Percentiles rank a stretch among this genome's conserved stretches.
These are phyloP conservation scores for Syzygium oleosum DNA, from an alignment of 345 rosid genomes.

Conservation along the genomic window DNA sequence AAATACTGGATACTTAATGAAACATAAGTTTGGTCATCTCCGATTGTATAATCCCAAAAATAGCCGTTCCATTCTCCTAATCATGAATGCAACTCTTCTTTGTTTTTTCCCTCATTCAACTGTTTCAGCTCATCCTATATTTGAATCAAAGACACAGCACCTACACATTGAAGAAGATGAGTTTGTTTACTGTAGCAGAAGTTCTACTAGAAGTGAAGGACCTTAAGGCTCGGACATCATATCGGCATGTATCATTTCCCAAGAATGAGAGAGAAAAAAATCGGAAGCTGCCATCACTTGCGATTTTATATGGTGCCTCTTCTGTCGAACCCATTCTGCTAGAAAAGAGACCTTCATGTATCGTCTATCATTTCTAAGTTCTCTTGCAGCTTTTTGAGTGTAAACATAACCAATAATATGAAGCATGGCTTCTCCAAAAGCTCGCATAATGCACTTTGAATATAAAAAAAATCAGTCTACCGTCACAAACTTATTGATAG, in stretches of 20 bases:
- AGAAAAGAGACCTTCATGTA: conserved; percentile 80
- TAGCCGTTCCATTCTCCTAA: no score
- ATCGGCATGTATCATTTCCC: not conserved
- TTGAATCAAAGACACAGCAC: conserved; percentile 68
- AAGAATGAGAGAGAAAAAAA: conserved; percentile 2
- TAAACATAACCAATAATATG: conserved; percentile 87
- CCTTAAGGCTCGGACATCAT: not conserved
- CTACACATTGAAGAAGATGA: conserved; percentile 19
- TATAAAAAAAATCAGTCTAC: no score
- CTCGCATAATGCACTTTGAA: conserved; percentile 9
- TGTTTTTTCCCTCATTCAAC: not conserved
- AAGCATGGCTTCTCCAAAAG: conserved; percentile 94
- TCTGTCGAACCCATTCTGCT: conserved; percentile 92
- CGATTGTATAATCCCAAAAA: no score
- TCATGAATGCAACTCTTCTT: conserved; percentile 25
- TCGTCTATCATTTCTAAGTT: conserved; percentile 76
- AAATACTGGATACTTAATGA: no score
- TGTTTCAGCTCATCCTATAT: conserved; percentile 63
- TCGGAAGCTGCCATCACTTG: conserved; percentile 93
- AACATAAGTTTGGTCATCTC: no score
- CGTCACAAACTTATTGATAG: no score
- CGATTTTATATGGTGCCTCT: conserved; percentile 77
- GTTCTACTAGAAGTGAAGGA: not conserved
- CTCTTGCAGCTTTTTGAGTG: conserved; percentile 72
- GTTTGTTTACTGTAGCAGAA: not conserved